Evolutionary conservation across 257 asterid species (phyloP), one percentile per base, ranked within the genome.

Genomic region (Scutellaria minor): DNA sequence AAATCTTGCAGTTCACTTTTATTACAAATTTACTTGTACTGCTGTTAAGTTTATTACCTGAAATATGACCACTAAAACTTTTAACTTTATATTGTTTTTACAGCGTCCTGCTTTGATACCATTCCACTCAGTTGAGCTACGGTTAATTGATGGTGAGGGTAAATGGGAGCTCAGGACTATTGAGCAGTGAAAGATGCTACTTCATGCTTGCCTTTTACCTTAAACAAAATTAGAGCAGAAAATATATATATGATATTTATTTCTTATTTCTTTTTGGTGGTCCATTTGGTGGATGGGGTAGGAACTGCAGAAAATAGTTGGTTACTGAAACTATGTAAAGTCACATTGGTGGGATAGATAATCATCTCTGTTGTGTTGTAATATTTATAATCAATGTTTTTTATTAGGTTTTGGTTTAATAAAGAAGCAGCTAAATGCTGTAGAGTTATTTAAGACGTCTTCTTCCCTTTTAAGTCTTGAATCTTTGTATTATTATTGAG

Each of bases 21-120:
- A 45, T 61, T 55, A 3, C 66, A n/a, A 37, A 45, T 51, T 41
- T 35, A n/a, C 56, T 12, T 65, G 13, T 24, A 51, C 37, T 50
- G 41, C 73, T 53, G 56, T 46, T 54, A 13, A 50, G 54, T 39
- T 67, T 76, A 50, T 41, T 22, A 40, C 46, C 40, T 58, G 45
- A 48, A 71, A 39, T 9, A 9, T 62, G 52, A 51, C 2, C 14
- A 61, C 37, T 45, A 64, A 61, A 62, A 18, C 7, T 51, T 47
- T 53, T 50, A 35, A 20, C 55, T 6, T 24, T 68, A 11, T 67
- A 14, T 66, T 39, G 18, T 35, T 68, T 65, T 31, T 42, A 72
- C 83, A 94, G 99, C 95, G 99, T 15, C 99, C 99, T 75, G 99
- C 99, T 73, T 80, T 94, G 85, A 94, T 91, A 75, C 99, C 97